Base-by-base conservation (phyloP, 2,329 filamentous ascomycete genomes). In the Cladophialophora yegresii region DNA sequence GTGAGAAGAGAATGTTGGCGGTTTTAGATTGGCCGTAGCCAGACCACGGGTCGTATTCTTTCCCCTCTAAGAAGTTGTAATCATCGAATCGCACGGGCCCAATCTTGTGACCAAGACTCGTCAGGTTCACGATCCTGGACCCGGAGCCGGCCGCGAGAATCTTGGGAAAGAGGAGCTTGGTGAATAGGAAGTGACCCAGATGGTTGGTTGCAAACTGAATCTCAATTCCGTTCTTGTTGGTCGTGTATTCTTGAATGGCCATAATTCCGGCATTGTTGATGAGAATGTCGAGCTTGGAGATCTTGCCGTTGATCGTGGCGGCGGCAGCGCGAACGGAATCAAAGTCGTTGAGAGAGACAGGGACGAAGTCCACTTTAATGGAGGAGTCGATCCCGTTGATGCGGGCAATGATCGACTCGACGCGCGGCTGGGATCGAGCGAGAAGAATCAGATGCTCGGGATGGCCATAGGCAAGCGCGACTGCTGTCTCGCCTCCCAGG, bases 11-110 rank as follows among this genome's bases (percentile, higher is more conserved):
- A 8, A 81, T 72, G 61, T 81, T 81, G 59, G 77, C 79, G 7
- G 81, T 77, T 71, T 82, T 82, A 70, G 73, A 75, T 70, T 81
- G 79, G n/a, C 77, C 79, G 70, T 82, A 82, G 16, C 78, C 75
- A 61, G 74, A 72, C 76, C 70, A 81, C 20, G 67, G 71, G 33
- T 77, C 67, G 64, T 80, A 79, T 22, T 56, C 58, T 28, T 65
- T 61, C 8, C 67, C 65, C 33, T 64, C 63, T 6, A 53, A 59
- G 65, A 71, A 71, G 58, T 71, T 71, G 57, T 75, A 65, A 54
- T 76, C 72, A 13, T 75, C 66, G 32, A 75, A 73, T 2, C 69
- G 65, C 49, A 75, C 66, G 1, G 77, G 77, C 1, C 73, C 71
- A 12, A 82, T 54, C 5, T 77, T 73, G 66, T 83, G 76, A 1